A percentile compares a stretch with the other conserved stretches of the same genome.
Conservation (phyloP, 1,284 basidiomycete species). For the Ceratobasidium sp. region DNA sequence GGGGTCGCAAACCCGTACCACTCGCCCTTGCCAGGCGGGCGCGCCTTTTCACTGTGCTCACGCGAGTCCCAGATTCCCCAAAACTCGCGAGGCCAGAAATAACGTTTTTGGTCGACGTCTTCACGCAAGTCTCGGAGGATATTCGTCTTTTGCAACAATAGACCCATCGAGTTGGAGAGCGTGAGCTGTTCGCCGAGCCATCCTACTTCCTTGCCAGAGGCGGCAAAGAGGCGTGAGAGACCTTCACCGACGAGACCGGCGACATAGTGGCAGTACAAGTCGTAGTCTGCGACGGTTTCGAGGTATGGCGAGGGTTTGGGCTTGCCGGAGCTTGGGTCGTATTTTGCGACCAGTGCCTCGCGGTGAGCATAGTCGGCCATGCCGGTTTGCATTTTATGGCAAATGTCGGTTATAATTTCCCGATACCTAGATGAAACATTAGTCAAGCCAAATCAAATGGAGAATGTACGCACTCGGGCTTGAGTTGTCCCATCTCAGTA, state of each 20-base stretch:
- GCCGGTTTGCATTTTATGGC: constrained; percentile 86
- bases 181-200: constrained; percentile 84
- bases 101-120: constrained; percentile 84
- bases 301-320: constrained; percentile 64
- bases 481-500: constrained; percentile 77
- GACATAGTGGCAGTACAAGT: constrained; percentile 98
- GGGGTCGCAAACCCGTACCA: constrained; percentile 73
- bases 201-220: constrained; percentile 81
- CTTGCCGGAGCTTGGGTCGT: not conserved
- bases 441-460: constrained; percentile 26
- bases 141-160: constrained; percentile 97
- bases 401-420: constrained; percentile 82
- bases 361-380: constrained; percentile 96
- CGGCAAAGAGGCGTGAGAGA: constrained; percentile 87
- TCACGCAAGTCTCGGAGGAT: constrained; percentile 96
- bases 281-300: constrained; percentile 82
- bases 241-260: constrained; percentile 98
- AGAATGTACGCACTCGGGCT: constrained; percentile 57
- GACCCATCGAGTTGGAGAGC: constrained; percentile 94
- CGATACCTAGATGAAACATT: constrained; percentile 64
- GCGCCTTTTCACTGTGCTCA: constrained; percentile 39
- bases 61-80: constrained; percentile 62
- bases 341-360: constrained; percentile 55
- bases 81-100: constrained; percentile 96
- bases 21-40: constrained; percentile 44